Conservation (phyloP, 176 grass and related monocot genomes). For the Cenchrus purpureus region DNA sequence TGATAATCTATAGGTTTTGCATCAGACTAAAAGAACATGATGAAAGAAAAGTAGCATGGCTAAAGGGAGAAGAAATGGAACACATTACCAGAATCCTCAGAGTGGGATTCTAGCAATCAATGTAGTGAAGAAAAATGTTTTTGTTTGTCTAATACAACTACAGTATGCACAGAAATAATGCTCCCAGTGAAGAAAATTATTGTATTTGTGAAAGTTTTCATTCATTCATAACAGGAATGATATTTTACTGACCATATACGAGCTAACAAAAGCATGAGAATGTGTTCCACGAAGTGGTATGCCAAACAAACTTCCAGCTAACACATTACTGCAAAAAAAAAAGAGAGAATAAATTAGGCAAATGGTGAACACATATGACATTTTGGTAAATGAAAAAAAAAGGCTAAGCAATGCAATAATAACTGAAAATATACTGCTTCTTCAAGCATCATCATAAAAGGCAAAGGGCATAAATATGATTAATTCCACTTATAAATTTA, state of each 20-base stretch:
- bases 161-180: background rate
- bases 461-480: constrained; percentile 17
- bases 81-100: constrained; percentile 11
- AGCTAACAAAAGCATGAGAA: constrained; percentile 99
- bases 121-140: background rate
- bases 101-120: constrained; percentile 22
- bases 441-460: constrained; percentile 12
- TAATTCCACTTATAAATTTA: constrained; percentile 3
- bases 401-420: background rate
- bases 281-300: constrained; percentile 98
- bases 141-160: constrained; percentile 25
- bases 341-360: constrained; percentile 39
- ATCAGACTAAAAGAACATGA: background rate
- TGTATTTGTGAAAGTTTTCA: constrained; percentile 15
- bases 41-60: background rate
- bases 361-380: constrained; percentile 5
- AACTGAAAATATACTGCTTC: constrained; percentile 2
- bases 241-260: constrained; percentile 86
- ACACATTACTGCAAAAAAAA: constrained; percentile 76
- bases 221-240: constrained; percentile 33
- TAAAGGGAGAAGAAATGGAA: background rate
- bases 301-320: constrained; percentile 93
- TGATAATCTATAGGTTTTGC: background rate
- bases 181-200: background rate
- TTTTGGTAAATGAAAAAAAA: background rate